Evolutionary conservation across 345 rosid species (phyloP), one percentile per base, ranked within the genome.

Genomic region (Linum usitatissimum): DNA sequence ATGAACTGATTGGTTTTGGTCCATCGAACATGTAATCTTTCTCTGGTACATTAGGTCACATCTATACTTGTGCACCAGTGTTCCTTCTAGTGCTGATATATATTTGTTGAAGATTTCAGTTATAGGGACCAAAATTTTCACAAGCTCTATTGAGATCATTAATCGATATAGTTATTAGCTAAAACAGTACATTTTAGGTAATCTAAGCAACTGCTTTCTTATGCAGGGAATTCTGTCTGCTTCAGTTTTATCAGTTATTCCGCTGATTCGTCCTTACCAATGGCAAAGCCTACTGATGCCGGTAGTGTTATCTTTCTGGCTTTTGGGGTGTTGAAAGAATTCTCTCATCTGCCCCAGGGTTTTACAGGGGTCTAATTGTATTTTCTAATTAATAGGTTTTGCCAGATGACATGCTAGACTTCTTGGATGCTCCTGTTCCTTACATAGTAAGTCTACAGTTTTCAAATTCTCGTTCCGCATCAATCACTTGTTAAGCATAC

Each of bases 241-340:
- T 53, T 76, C 79, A 39, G 85, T 89, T 55, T 77, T 92, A 75
- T 82, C 96, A 40, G 62, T 89, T 55, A 73, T 87, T 71, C 89
- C 98, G 59, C 62, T 87, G 14, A 89, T 89, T 57, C 90, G 96
- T 57, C 96, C 98, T 36, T 92, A 80, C 76, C 95, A 78, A 64
- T 89, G 96, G 96, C 98, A 92, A 77, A 89, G 96, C 84, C 80
- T 89, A 64, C 74, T 92, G 68, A 89, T 92, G 96, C 98, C 96
- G 66, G 98, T 92, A 77, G 64, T 56, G 9, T 65, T 65, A 63
- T 8, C 17, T 31, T 12, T 7, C 23, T 9, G 20, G 17, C 13
- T 12, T 4, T 13, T 63, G 30, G 6, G 36, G 60, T 57, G 62
- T 64, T 58, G 49, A 18, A 40, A 18, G 45, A 21, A 51, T 65